Conservation (phyloP, 345 rosid species). For the Lenwebbia sp. region DNA sequence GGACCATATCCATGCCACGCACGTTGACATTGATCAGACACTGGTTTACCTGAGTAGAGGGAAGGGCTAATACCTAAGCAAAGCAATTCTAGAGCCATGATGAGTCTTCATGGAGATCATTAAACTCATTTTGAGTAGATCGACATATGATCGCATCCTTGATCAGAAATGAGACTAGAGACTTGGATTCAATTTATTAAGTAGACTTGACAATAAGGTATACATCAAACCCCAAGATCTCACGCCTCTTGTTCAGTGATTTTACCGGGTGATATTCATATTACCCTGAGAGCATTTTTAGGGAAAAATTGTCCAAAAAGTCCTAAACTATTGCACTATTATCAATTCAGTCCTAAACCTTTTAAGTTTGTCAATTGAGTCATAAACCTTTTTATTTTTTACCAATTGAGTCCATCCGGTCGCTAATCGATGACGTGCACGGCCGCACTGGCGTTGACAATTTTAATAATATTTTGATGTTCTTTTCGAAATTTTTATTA, state of each 20-base stretch:
- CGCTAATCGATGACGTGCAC: no score
- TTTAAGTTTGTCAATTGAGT: no score
- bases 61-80: neutral
- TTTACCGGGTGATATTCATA: neutral
- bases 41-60: neutral
- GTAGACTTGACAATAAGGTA: neutral
- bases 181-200: neutral
- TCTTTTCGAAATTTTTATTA: no score
- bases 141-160: neutral
- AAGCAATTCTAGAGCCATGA: neutral
- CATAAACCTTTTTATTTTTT: no score
- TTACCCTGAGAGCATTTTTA: no score
- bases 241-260: neutral
- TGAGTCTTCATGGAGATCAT: neutral
- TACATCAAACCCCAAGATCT: neutral
- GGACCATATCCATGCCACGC: neutral
- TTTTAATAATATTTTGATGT: no score
- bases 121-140: neutral
- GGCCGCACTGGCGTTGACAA: no score
- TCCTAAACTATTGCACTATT: no score
- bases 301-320: no score
- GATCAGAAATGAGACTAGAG: neutral
- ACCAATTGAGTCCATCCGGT: no score
- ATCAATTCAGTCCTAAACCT: no score
- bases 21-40: neutral